phyloP scores from a whole-genome alignment of 2,329 filamentous ascomycete genomes.

The Epichloe typhina region DNA sequence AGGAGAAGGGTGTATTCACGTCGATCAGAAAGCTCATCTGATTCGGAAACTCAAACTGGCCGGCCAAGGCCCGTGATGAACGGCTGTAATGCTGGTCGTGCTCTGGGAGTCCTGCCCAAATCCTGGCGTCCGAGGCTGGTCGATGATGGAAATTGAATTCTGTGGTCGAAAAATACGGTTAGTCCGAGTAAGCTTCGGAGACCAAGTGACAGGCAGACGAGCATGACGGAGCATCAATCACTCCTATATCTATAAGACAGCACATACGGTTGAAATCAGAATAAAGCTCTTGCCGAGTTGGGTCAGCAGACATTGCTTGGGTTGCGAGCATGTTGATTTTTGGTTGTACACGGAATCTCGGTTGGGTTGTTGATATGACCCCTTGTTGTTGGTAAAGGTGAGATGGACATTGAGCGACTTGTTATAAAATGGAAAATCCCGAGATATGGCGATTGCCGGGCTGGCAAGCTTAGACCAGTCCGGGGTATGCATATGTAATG shows the following conservation, averaged over 20 bases:
- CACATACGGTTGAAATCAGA: not conserved
- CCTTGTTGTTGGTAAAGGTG: too few relatives aligned
- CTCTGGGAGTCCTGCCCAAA: not conserved
- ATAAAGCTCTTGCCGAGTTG: not conserved
- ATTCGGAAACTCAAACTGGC: not conserved
- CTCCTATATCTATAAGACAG: not conserved
- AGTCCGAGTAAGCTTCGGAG: too few relatives aligned
- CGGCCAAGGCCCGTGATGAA: not conserved
- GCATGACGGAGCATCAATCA: too few relatives aligned
- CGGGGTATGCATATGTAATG: not conserved
- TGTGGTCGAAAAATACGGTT: too few relatives aligned
- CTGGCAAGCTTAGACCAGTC: not conserved
- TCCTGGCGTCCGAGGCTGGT: not conserved
- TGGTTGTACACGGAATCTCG: not conserved
- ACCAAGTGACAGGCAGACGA: too few relatives aligned
- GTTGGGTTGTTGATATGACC: too few relatives aligned
- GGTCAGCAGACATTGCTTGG: slow-evolving; percentile 1
- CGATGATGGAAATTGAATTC: not conserved
- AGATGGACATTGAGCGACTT: too few relatives aligned
- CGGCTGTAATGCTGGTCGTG: not conserved
- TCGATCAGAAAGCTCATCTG: not conserved
- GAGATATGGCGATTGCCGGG: not conserved
- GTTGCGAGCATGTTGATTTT: slow-evolving; percentile 1
- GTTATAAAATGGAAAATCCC: not conserved
- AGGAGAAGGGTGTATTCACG: not conserved